These are phyloP conservation scores for Exobasidium rhododendri DNA, from an alignment of 1,284 basidiomycete genomes.

Conservation along the genomic window DNA sequence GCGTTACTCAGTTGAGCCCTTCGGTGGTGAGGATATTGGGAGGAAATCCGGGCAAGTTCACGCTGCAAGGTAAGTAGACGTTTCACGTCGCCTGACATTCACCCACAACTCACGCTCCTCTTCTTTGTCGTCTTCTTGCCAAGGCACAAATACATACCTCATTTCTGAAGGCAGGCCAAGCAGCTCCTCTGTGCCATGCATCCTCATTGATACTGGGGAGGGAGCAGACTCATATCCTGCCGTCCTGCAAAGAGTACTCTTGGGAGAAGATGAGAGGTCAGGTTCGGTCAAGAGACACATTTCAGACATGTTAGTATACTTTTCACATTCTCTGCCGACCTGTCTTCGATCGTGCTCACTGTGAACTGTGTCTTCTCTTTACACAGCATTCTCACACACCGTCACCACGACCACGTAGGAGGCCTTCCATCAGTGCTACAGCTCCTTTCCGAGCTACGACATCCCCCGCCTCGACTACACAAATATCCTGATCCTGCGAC, in stretches of 20 bases:
- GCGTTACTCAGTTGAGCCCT: slow-evolving; percentile 22
- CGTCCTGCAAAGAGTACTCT: slow-evolving; percentile 65
- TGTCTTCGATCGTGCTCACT: too few relatives aligned
- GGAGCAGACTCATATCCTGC: slow-evolving; percentile 69
- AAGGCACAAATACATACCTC: slow-evolving; percentile 90
- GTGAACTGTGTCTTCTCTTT: too few relatives aligned
- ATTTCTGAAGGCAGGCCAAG: slow-evolving; percentile 59
- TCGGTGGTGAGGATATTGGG: slow-evolving; percentile 58
- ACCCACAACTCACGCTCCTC: neutral
- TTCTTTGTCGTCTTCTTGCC: neutral
- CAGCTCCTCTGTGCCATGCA: slow-evolving; percentile 62
- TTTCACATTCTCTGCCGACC: too few relatives aligned
- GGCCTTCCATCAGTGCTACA: slow-evolving; percentile 72
- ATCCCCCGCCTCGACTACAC: slow-evolving; percentile 57
- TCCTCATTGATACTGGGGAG: slow-evolving; percentile 86
- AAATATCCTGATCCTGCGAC: slow-evolving; percentile 54
- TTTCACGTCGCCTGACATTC: neutral
- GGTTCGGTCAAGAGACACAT: slow-evolving; percentile 18
- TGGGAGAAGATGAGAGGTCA: slow-evolving; percentile 23
- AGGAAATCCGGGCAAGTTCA: slow-evolving; percentile 86
- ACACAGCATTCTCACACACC: slow-evolving; percentile 85
- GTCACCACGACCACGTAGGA: slow-evolving; percentile 80
- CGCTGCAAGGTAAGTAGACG: slow-evolving; percentile 68
- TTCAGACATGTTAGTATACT: slow-evolving; percentile 57
- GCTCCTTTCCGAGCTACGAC: slow-evolving; percentile 61